Conservation (phyloP, 331 rosid species). For the Acacia concinna region DNA sequence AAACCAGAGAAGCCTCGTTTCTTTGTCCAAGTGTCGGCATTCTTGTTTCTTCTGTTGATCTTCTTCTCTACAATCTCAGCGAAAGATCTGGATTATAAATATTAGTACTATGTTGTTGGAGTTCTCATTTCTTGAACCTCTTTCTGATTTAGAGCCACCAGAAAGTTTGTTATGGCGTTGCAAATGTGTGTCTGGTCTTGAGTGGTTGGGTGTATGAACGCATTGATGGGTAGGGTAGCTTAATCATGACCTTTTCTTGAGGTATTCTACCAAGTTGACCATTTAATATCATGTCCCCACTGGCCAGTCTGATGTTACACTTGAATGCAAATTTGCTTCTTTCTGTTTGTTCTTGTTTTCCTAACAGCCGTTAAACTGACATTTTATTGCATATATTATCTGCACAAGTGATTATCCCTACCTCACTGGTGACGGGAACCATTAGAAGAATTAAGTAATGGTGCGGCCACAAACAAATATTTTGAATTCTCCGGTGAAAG, state of each 20-base stretch:
- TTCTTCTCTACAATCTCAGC: background rate
- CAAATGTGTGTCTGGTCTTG: background rate
- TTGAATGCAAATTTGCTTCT: background rate
- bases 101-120: conserved; percentile 3
- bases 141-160: background rate
- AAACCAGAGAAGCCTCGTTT: conserved; percentile 50
- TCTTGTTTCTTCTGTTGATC: background rate
- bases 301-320: background rate
- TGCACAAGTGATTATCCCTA: background rate
- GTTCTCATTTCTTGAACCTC: conserved; percentile 4
- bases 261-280: conserved; percentile 28
- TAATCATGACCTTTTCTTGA: conserved; percentile 41
- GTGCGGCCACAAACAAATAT: background rate
- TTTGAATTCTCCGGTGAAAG: background rate
- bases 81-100: conserved; percentile 8
- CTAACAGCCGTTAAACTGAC: background rate
- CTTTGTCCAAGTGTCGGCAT: conserved; percentile 56
- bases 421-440: background rate
- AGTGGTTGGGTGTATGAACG: conserved; percentile 32
- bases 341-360: background rate
- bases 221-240: conserved; percentile 20
- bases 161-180: background rate
- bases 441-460: background rate
- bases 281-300: conserved; percentile 5
- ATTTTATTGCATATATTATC: background rate